A percentile compares a stretch with the other conserved stretches of the same genome.
phyloP scores from a whole-genome alignment of 1,284 basidiomycete species.

The Trametes sp. region DNA sequence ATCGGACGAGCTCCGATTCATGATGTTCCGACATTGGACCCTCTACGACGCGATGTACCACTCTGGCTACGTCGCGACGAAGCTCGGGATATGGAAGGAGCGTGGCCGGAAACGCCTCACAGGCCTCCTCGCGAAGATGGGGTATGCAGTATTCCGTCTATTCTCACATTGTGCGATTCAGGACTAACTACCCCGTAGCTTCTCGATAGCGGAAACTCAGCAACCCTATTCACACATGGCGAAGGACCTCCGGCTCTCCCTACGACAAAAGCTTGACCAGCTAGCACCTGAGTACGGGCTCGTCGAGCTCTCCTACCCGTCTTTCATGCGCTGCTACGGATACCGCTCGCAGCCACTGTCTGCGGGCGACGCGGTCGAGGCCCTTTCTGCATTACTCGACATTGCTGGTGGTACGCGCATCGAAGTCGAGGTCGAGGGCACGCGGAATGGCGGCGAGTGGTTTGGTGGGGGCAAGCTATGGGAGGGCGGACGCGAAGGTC shows the following conservation, averaged over 20 bases:
- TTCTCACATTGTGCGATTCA: background rate
- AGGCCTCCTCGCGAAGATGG: slow-evolving; percentile 98
- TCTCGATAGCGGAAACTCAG: slow-evolving; percentile 92
- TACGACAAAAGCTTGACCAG: slow-evolving; percentile 85
- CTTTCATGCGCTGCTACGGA: slow-evolving; percentile 91
- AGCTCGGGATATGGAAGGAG: slow-evolving; percentile 97
- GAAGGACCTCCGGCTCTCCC: slow-evolving; percentile 87
- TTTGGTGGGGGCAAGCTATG: slow-evolving; percentile 82
- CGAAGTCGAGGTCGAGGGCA: slow-evolving; percentile 88
- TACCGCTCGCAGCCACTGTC: slow-evolving; percentile 89
- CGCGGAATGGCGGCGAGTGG: slow-evolving; percentile 89
- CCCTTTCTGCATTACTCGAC: slow-evolving; percentile 86
- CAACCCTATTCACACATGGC: slow-evolving; percentile 98
- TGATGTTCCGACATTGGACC: slow-evolving; percentile 97
- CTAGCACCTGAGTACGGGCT: slow-evolving; percentile 97
- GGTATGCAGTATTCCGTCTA: slow-evolving; percentile 62
- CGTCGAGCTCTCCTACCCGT: slow-evolving; percentile 93
- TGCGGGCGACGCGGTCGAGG: slow-evolving; percentile 94
- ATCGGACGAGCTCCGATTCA: slow-evolving; percentile 91
- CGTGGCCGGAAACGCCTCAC: slow-evolving; percentile 88
- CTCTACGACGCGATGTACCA: slow-evolving; percentile 98
- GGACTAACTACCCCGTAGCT: slow-evolving; percentile 53
- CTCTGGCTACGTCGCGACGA: slow-evolving; percentile 94
- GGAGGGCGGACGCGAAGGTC: slow-evolving; percentile 60
- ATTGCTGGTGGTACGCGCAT: slow-evolving; percentile 90